Evolutionary conservation across 2,329 filamentous ascomycete species (phyloP).

Genomic region (Helotiales sp.): DNA sequence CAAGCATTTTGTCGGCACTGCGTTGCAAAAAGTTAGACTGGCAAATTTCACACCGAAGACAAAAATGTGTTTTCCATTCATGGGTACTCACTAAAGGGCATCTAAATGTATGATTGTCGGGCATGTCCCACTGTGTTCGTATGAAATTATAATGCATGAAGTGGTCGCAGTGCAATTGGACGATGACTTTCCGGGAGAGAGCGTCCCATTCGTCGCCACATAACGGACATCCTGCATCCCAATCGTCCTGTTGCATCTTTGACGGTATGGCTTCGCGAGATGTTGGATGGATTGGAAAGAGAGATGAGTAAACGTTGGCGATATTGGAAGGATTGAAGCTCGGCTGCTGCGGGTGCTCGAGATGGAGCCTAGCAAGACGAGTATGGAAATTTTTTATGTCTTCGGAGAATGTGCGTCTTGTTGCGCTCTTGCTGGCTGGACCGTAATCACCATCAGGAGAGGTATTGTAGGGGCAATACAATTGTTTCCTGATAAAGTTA

Average conservation of each 20-base stretch:
- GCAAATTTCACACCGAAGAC: too few species aligned
- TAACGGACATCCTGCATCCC: background rate
- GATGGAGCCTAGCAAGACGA: background rate
- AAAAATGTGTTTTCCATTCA: too few species aligned
- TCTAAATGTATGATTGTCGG: background rate
- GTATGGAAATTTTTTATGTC: background rate
- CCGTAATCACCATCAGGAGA: background rate
- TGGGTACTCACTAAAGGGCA: background rate
- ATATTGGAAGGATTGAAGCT: slow-evolving; percentile 5
- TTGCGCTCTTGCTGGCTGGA: background rate
- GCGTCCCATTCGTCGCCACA: background rate
- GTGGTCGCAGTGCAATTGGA: background rate
- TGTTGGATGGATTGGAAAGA: slow-evolving; percentile 6
- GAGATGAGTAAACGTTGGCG: background rate
- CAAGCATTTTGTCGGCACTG: background rate
- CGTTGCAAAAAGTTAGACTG: too few species aligned
- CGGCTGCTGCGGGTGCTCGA: background rate
- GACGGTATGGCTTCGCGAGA: background rate
- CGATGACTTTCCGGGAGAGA: background rate
- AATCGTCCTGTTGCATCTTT: background rate
- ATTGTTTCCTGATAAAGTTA: background rate
- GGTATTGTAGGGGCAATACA: slow-evolving; percentile 3
- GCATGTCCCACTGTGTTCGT: background rate
- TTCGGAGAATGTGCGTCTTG: background rate
- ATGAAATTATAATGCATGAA: background rate